Conservation (phyloP, 345 rosid species). For the Hirschfeldia incana region DNA sequence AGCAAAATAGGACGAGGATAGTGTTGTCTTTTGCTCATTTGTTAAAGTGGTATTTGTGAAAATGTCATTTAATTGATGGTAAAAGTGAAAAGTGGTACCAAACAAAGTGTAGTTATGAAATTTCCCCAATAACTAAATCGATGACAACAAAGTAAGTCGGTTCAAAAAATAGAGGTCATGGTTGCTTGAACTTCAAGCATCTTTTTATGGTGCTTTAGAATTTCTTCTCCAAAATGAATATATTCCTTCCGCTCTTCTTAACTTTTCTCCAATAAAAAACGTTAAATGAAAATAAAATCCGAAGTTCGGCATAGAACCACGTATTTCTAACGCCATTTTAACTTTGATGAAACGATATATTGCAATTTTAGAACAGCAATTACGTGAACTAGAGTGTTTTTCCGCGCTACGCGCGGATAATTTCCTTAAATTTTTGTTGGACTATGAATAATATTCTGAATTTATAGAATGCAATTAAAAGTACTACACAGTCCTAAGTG, state of each 20-base stretch:
- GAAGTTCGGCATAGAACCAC: conserved; percentile 21
- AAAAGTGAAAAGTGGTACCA: no score
- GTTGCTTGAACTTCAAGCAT: conserved; percentile 93
- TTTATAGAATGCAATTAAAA: no score
- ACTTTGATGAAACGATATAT: not conserved
- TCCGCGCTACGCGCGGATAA: no score
- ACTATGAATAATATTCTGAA: no score
- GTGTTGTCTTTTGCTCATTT: no score
- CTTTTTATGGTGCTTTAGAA: conserved; percentile 61
- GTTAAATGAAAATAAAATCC: not conserved
- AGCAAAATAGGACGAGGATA: no score
- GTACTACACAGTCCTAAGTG: no score
- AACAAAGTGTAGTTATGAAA: no score
- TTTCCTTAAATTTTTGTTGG: no score
- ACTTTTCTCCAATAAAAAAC: conserved; percentile 24
- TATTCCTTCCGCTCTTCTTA: conserved; percentile 56
- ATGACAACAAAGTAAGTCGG: conserved; percentile 48
- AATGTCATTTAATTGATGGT: no score
- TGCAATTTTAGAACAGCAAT: not conserved
- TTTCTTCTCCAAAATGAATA: conserved; percentile 74
- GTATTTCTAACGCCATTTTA: conserved; percentile 15
- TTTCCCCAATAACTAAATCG: conserved; percentile 2
- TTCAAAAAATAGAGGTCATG: conserved; percentile 52
- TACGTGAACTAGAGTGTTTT: not conserved
- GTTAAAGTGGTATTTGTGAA: no score